Percentiles rank a stretch among this genome's conserved stretches.
Evolutionary conservation across 495 filamentous ascomycete species (phyloP).

Genomic region (Entonaema liquescens): DNA sequence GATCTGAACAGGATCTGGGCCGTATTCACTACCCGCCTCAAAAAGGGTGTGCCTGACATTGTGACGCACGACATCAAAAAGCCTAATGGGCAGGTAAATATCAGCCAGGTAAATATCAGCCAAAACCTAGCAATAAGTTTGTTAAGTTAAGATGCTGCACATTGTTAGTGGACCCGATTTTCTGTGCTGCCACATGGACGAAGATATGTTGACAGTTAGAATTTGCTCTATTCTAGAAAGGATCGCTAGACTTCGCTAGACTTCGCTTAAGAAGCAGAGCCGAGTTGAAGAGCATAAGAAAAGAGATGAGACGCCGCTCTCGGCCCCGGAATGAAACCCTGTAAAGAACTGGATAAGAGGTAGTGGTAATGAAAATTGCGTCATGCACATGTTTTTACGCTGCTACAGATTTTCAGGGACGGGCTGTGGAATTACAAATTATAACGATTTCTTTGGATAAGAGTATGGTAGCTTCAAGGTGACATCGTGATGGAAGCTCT

Average conservation of each 20-base stretch:
- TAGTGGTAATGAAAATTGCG: conserved; percentile 29
- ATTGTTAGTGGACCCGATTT: conserved; percentile 28
- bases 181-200: conserved; percentile 30
- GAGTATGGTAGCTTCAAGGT: too few species aligned
- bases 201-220: background rate
- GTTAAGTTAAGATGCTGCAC: conserved; percentile 30
- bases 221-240: background rate
- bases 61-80: conserved; percentile 40
- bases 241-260: conserved; percentile 17
- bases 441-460: conserved; percentile 7
- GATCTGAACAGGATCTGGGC: conserved; percentile 21
- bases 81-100: conserved; percentile 38
- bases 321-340: conserved; percentile 40
- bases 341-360: conserved; percentile 19
- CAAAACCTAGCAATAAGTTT: conserved; percentile 35
- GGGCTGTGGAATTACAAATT: conserved; percentile 38
- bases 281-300: conserved; percentile 9
- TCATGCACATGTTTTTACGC: conserved; percentile 28
- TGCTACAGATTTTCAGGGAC: conserved; percentile 24
- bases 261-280: conserved; percentile 17
- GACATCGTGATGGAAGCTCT: background rate
- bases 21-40: conserved; percentile 17
- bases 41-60: conserved; percentile 16
- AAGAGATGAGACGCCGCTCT: conserved; percentile 29
- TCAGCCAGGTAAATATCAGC: conserved; percentile 39